phyloP scores from a whole-genome alignment of 768 basidiomycete species.

The Phylloporus rhodoxanthus region DNA sequence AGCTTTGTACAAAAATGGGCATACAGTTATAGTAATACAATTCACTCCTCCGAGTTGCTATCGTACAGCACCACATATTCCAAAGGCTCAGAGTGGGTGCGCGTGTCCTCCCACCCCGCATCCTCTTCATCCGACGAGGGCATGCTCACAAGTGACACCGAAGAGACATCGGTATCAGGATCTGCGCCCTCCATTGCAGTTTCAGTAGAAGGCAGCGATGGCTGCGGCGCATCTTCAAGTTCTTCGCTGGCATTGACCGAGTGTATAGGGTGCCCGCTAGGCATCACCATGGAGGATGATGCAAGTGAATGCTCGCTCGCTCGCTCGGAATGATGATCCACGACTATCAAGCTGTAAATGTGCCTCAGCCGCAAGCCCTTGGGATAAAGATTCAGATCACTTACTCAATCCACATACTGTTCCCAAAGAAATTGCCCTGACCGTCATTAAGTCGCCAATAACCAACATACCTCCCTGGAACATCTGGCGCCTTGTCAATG shows the following conservation, averaged over 20 bases:
- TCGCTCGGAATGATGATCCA: constrained; percentile 39
- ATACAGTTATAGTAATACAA: neutral
- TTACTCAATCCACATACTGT: constrained; percentile 74
- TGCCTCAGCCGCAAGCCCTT: constrained; percentile 1
- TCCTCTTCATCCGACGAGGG: constrained; percentile 52
- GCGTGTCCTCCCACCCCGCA: constrained; percentile 55
- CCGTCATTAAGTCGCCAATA: constrained; percentile 71
- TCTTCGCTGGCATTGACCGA: constrained; percentile 10
- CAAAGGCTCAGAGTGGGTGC: constrained; percentile 36
- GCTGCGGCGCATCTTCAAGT: constrained; percentile 4
- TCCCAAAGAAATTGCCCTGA: constrained; percentile 55
- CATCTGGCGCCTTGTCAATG: constrained; percentile 57
- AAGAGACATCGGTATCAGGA: constrained; percentile 39
- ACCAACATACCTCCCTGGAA: constrained; percentile 64
- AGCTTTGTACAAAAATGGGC: neutral
- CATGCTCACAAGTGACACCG: constrained; percentile 55
- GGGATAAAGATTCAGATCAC: constrained; percentile 23
- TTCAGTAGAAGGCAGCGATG: constrained; percentile 17
- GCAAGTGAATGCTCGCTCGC: constrained; percentile 49
- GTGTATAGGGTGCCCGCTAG: constrained; percentile 29
- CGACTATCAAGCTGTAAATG: constrained; percentile 56
- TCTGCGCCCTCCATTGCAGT: constrained; percentile 37
- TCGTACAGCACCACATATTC: constrained; percentile 76
- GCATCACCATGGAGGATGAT: constrained; percentile 66
- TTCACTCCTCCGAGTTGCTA: constrained; percentile 48